phyloP scores from a whole-genome alignment of 2,329 filamentous ascomycete species.

The Ophiostoma triangulosporum region DNA sequence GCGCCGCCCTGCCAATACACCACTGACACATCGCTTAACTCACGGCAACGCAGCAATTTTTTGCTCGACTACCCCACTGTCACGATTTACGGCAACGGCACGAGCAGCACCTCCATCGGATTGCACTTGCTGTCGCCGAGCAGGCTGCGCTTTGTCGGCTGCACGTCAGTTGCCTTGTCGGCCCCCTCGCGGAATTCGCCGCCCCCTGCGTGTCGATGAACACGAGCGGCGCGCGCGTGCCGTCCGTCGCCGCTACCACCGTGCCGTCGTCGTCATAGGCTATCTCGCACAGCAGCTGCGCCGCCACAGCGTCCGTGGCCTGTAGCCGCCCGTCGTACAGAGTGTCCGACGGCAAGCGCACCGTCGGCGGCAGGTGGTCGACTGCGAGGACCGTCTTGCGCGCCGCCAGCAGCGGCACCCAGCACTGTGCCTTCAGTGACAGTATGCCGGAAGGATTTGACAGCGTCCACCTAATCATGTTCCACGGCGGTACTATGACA shows the following conservation, averaged over 20 bases:
- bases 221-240: slow-evolving; percentile 75
- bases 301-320: slow-evolving; percentile 66
- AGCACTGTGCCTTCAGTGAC: slow-evolving; percentile 92
- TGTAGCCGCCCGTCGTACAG: slow-evolving; percentile 73
- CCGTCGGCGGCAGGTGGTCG: slow-evolving; percentile 87
- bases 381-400: slow-evolving; percentile 82
- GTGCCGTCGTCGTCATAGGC: slow-evolving; percentile 40
- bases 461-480: too few species aligned
- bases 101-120: slow-evolving; percentile 74
- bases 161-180: slow-evolving; percentile 48
- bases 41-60: too few species aligned
- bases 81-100: too few species aligned
- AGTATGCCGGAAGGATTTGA: too few species aligned
- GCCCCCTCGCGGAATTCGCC: slow-evolving; percentile 77
- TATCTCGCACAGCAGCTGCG: slow-evolving; percentile 61
- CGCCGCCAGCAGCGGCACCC: slow-evolving; percentile 74
- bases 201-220: slow-evolving; percentile 95
- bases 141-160: slow-evolving; percentile 14
- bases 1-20: too few species aligned
- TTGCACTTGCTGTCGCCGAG: slow-evolving; percentile 68
- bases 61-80: too few species aligned
- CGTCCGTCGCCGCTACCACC: slow-evolving; percentile 59
- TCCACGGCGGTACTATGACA: too few species aligned
- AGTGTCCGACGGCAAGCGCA: slow-evolving; percentile 83
- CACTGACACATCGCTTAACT: too few species aligned